These are phyloP conservation scores for Trifolium fragiferum DNA, from an alignment of 306 rosid genomes.

Conservation along the genomic window DNA sequence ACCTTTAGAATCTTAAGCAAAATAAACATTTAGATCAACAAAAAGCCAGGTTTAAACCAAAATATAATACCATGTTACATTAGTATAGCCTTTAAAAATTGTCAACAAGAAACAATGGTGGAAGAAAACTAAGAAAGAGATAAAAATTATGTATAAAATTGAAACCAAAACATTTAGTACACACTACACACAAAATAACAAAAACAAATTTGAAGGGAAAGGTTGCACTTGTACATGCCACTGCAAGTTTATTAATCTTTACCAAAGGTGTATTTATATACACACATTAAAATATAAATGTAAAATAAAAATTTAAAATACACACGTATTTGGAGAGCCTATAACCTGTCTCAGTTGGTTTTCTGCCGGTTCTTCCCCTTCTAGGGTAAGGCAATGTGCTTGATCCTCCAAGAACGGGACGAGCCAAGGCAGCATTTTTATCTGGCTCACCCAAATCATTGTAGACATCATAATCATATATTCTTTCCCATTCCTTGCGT, in stretches of 20 bases:
- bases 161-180: too few relatives aligned
- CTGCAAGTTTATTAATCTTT: too few relatives aligned
- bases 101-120: too few relatives aligned
- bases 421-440: constrained; percentile 43
- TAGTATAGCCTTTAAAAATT: too few relatives aligned
- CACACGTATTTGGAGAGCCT: not conserved
- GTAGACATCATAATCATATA: constrained; percentile 79
- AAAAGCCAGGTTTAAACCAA: not conserved
- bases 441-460: constrained; percentile 73
- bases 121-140: too few relatives aligned
- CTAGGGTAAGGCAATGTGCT: not conserved
- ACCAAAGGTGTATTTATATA: too few relatives aligned
- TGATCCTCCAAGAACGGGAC: constrained; percentile 76
- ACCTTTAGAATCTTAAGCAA: not conserved
- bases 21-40: not conserved
- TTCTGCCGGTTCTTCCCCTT: constrained; percentile 27
- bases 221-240: too few relatives aligned
- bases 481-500: constrained; percentile 69
- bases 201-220: too few relatives aligned
- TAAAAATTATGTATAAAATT: too few relatives aligned
- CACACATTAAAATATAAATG: too few relatives aligned
- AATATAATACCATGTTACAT: too few relatives aligned
- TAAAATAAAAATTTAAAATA: not conserved
- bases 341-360: constrained; percentile 55
- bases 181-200: too few relatives aligned